Evolutionary conservation across 2,329 filamentous ascomycete species (phyloP).

Genomic region (Talaromyces sp.): DNA sequence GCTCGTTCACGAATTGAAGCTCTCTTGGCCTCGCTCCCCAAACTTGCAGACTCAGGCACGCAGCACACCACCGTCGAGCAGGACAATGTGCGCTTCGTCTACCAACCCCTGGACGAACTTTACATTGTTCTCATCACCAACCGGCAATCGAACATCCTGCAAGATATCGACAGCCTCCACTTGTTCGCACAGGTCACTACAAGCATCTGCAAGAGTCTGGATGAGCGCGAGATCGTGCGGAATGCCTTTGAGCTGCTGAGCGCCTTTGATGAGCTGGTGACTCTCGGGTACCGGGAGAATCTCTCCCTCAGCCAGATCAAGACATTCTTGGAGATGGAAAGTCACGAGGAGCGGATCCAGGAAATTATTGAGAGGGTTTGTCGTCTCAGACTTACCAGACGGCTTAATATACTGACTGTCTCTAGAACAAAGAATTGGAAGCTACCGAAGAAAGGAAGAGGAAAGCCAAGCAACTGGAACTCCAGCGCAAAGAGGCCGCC

Average conservation of each 20-base stretch:
- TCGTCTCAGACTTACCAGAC: neutral
- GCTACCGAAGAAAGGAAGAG: conserved; percentile 97
- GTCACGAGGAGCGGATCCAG: conserved; percentile 97
- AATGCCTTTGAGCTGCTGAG: conserved; percentile 96
- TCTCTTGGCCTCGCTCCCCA: conserved; percentile 93
- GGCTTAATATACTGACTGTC: conserved; percentile 18
- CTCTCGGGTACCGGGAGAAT: conserved; percentile 92
- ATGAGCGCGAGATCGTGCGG: conserved; percentile 89
- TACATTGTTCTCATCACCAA: conserved; percentile 99
- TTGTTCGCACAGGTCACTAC: conserved; percentile 96
- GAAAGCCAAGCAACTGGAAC: conserved; percentile 96
- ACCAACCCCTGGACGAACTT: conserved; percentile 96
- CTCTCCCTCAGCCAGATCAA: conserved; percentile 95
- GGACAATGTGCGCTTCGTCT: conserved; percentile 99
- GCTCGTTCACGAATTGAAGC: conserved; percentile 94
- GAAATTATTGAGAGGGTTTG: conserved; percentile 89
- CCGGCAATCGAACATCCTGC: conserved; percentile 97
- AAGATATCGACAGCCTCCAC: conserved; percentile 98
- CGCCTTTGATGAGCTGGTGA: conserved; percentile 96
- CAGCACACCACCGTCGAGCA: conserved; percentile 98
- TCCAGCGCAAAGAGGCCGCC: conserved; percentile 95
- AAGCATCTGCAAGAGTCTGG: conserved; percentile 91
- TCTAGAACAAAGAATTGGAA: conserved; percentile 94
- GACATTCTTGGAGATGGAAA: conserved; percentile 99
- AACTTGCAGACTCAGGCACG: conserved; percentile 90